Conservation (phyloP, 805 yeast species). For the Brettanomyces naardenensis region DNA sequence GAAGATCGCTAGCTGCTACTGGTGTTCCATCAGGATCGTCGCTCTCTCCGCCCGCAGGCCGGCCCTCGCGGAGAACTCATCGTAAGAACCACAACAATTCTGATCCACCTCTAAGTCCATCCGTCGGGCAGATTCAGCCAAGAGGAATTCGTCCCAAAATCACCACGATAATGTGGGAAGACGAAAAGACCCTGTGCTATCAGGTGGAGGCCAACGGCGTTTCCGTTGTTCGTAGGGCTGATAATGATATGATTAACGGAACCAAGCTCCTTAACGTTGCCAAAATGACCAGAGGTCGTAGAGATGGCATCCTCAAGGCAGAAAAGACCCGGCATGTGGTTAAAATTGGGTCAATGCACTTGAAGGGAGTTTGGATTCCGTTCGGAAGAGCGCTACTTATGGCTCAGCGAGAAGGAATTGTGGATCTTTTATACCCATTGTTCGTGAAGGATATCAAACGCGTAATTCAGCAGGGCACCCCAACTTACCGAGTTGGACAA, state of each 20-base stretch:
- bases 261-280: conserved; percentile 63
- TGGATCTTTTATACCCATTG: conserved; percentile 47
- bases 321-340: conserved; percentile 65
- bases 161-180: conserved; percentile 73
- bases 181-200: conserved; percentile 62
- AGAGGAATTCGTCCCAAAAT: conserved; percentile 45
- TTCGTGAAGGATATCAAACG: conserved; percentile 59
- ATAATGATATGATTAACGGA: conserved; percentile 67
- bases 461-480: conserved; percentile 31
- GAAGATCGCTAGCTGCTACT: conserved; percentile 5
- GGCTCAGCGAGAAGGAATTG: conserved; percentile 62
- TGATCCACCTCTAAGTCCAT: conserved; percentile 19
- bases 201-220: conserved; percentile 67
- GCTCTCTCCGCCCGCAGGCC: not conserved
- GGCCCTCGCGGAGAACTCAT: not conserved
- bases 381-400: conserved; percentile 62
- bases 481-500: conserved; percentile 21
- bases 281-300: conserved; percentile 64
- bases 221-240: conserved; percentile 60
- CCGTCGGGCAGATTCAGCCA: conserved; percentile 32
- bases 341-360: conserved; percentile 68
- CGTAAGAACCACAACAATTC: not conserved
- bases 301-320: conserved; percentile 62
- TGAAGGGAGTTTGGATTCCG: conserved; percentile 73
- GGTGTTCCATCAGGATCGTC: not conserved